Conservation (phyloP, 345 rosid genomes). For the Corchorus olitorius region DNA sequence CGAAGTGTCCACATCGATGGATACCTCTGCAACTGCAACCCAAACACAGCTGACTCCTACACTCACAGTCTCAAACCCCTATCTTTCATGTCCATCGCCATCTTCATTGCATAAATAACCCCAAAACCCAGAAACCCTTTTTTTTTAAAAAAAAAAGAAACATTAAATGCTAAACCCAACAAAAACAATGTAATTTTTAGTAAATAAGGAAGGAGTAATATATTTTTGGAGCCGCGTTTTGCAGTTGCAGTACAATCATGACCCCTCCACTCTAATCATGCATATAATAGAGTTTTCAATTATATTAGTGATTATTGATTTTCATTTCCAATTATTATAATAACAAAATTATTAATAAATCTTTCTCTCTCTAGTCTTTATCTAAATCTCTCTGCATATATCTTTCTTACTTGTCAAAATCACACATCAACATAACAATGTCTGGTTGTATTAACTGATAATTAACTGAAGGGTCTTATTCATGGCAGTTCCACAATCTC, state of each 20-base stretch:
- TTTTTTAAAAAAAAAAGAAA: neutral
- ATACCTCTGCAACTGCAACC: constrained; percentile 18
- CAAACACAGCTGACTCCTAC: constrained; percentile 15
- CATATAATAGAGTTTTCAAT: neutral
- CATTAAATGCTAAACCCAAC: constrained; percentile 17
- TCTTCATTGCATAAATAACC: neutral
- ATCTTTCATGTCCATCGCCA: too few species aligned
- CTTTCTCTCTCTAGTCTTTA: neutral
- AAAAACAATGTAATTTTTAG: constrained; percentile 14
- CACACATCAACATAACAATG: constrained; percentile 30
- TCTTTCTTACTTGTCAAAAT: constrained; percentile 36
- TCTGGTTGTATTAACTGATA: constrained; percentile 37
- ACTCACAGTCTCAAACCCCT: constrained; percentile 1
- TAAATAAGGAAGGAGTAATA: neutral
- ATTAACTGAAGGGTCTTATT: constrained; percentile 49
- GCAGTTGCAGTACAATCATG: constrained; percentile 49
- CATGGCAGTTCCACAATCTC: constrained; percentile 55
- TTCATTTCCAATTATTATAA: too few species aligned
- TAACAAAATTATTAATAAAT: neutral
- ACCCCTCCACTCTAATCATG: constrained; percentile 36
- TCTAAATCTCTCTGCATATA: neutral
- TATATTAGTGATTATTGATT: neutral
- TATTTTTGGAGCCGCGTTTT: constrained; percentile 41
- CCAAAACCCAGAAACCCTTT: neutral
- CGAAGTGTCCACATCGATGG: constrained; percentile 68